Percentiles rank a stretch among this genome's conserved stretches.
phyloP scores from a whole-genome alignment of 2,329 filamentous ascomycete genomes.

The Tolypocladium amazonense region DNA sequence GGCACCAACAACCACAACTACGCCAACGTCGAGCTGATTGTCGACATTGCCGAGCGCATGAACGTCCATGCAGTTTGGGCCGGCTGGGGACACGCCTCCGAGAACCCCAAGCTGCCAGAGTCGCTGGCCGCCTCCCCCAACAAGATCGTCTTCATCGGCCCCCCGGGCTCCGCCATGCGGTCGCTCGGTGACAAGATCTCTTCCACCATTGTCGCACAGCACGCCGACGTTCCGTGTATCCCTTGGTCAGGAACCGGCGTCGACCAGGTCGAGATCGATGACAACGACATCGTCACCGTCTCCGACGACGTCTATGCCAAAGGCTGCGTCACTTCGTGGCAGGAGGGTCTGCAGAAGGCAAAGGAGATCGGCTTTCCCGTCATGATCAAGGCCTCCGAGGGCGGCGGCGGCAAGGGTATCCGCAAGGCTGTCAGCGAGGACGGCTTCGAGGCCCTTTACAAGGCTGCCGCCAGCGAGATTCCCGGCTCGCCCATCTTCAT shows the following conservation, averaged over 20 bases:
- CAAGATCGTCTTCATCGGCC: slow-evolving; percentile 98
- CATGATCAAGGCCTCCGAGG: slow-evolving; percentile 99
- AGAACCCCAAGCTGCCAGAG: slow-evolving; percentile 96
- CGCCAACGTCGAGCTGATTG: slow-evolving; percentile 97
- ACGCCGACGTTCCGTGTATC: slow-evolving; percentile 92
- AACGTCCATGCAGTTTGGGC: slow-evolving; percentile 98
- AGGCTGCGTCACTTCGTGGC: slow-evolving; percentile 80
- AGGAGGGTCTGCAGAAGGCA: slow-evolving; percentile 82
- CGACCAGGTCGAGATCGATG: slow-evolving; percentile 66
- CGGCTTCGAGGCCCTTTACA: slow-evolving; percentile 79
- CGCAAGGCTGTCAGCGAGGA: slow-evolving; percentile 84
- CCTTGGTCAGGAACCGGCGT: slow-evolving; percentile 98
- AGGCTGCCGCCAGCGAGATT: slow-evolving; percentile 93
- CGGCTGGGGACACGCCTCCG: slow-evolving; percentile 97
- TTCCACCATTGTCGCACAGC: slow-evolving; percentile 96
- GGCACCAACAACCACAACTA: slow-evolving; percentile 99
- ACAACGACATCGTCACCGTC: slow-evolving; percentile 84
- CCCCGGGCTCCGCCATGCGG: slow-evolving; percentile 95
- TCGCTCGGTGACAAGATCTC: slow-evolving; percentile 99
- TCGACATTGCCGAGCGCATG: slow-evolving; percentile 97
- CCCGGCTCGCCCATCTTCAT: slow-evolving; percentile 99
- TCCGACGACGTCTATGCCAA: slow-evolving; percentile 74
- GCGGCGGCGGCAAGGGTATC: slow-evolving; percentile 98
- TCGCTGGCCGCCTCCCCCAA: slow-evolving; percentile 91
- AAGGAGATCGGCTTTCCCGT: slow-evolving; percentile 92